Conservation (phyloP, 306 rosid species). For the Sindora glabra region DNA sequence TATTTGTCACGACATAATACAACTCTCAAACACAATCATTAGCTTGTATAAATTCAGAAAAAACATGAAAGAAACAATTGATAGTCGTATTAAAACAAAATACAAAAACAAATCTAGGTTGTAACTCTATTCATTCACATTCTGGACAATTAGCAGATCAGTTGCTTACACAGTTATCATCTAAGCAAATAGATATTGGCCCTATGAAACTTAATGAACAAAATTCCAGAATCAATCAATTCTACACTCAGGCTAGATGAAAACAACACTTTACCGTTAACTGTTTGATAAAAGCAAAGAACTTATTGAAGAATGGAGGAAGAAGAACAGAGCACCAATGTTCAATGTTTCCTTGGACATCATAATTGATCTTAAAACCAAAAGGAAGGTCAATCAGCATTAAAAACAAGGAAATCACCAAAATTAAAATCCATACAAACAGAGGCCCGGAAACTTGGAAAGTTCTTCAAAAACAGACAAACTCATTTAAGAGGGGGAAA, state of each 20-base stretch:
- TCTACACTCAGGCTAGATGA: background rate
- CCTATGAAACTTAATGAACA: background rate
- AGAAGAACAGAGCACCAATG: conserved; percentile 20
- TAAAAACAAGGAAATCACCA: conserved; percentile 15
- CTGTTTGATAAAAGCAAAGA: background rate
- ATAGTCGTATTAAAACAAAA: background rate
- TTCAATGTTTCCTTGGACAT: conserved; percentile 13
- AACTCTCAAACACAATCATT: background rate
- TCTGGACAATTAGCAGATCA: background rate
- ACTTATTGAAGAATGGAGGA: conserved; percentile 17
- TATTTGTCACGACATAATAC: background rate
- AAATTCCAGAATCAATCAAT: background rate
- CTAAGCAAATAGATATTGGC: conserved; percentile 3
- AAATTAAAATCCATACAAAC: conserved; percentile 14
- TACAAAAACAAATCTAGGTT: background rate
- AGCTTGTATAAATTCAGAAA: background rate
- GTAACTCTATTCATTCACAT: background rate
- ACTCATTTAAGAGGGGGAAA: conserved; percentile 7
- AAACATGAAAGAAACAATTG: background rate
- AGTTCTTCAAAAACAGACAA: conserved; percentile 3
- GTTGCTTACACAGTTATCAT: background rate
- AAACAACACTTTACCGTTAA: background rate
- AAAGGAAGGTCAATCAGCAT: conserved; percentile 13
- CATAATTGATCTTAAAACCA: conserved; percentile 13
- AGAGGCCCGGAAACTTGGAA: conserved; percentile 27